Evolutionary conservation across 2,329 filamentous ascomycete genomes (phyloP), one percentile per base, ranked within the genome.

Genomic region (Trichoderma sp.): DNA sequence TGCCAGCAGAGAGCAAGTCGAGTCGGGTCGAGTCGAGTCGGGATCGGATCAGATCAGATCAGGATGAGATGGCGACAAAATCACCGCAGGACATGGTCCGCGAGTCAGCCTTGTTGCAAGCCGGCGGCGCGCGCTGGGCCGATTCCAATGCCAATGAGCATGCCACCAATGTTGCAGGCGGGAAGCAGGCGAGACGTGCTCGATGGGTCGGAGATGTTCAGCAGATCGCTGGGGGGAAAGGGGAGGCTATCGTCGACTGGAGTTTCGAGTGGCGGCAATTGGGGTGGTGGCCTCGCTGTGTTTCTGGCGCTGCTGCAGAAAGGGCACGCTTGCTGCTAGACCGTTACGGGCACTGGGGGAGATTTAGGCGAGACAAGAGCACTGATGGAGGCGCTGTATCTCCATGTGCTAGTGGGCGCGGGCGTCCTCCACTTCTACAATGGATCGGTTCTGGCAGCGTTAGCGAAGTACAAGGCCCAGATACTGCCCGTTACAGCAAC

Each of bases 1-100:
- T 78, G 78, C 80, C 80, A 79, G 79, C 78, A 77, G 80, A 79
- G 69, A 24, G 69, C 29, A 27, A 16, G 60, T 29, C 79, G 76
- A 77, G 79, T 81, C 78, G 80, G 3, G 35, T 38, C 38, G 16
- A 18, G 38, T 18, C 38, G 16, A 18, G 38, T 1, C 38, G 16
- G 14, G 38, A 8, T 41, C 38, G 38, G 16, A 18, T 41, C 38
- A 18, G 38, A 41, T 41, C 38, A 41, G 38, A 80, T 81, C 79
- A 79, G 80, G 53, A 59, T 66, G 53, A 75, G 60, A 72, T 80
- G 80, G 82, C 79, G 79, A 79, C 77, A 76, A 79, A 80, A 79
- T 80, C 79, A 80, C 79, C 82, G 83, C 79, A 83, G 80, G 80
- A 80, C 82, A 84, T 84, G 79, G 79, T 81, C 78, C 78, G 67